A percentile compares a stretch with the other conserved stretches of the same genome.
Conservation (phyloP, 2,329 filamentous ascomycete genomes). For the Trematosphaeria pertusa region DNA sequence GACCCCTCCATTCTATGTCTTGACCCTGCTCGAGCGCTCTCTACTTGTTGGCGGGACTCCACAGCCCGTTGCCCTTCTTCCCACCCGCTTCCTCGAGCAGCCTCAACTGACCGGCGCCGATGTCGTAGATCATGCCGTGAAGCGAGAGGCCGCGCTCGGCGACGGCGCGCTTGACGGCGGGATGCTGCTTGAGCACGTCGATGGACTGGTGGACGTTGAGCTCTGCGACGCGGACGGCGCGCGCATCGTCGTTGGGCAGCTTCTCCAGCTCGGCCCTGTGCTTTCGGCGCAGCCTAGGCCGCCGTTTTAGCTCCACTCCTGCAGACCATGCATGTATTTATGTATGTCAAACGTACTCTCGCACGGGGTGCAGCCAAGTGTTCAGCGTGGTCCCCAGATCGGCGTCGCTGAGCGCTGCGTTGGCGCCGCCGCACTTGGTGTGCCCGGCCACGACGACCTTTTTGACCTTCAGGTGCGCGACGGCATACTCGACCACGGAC, state of each 20-base stretch:
- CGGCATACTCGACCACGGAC: slow-evolving; percentile 80
- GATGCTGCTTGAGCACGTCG: slow-evolving; percentile 71
- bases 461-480: slow-evolving; percentile 71
- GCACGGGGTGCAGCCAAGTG: slow-evolving; percentile 66
- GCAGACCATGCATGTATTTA: no score
- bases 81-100: slow-evolving; percentile 52
- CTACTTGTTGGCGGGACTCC: slow-evolving; percentile 12
- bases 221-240: slow-evolving; percentile 71
- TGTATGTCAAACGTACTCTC: slow-evolving; percentile 51
- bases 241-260: slow-evolving; percentile 54
- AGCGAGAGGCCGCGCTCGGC: slow-evolving; percentile 73
- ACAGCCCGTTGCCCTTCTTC: slow-evolving; percentile 24
- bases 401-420: slow-evolving; percentile 61
- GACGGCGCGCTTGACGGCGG: slow-evolving; percentile 73
- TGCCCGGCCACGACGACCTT: slow-evolving; percentile 69
- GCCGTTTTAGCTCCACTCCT: slow-evolving; percentile 1
- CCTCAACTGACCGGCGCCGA: slow-evolving; percentile 62
- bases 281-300: slow-evolving; percentile 55
- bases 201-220: slow-evolving; percentile 77
- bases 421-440: slow-evolving; percentile 66
- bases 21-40: not conserved
- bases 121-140: slow-evolving; percentile 80
- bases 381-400: slow-evolving; percentile 65
- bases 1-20: no score
- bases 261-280: slow-evolving; percentile 59